Evolutionary conservation across 2,329 filamentous ascomycete genomes (phyloP), one percentile per base, ranked within the genome.

Genomic region (Rhexocercosporidium sp.): DNA sequence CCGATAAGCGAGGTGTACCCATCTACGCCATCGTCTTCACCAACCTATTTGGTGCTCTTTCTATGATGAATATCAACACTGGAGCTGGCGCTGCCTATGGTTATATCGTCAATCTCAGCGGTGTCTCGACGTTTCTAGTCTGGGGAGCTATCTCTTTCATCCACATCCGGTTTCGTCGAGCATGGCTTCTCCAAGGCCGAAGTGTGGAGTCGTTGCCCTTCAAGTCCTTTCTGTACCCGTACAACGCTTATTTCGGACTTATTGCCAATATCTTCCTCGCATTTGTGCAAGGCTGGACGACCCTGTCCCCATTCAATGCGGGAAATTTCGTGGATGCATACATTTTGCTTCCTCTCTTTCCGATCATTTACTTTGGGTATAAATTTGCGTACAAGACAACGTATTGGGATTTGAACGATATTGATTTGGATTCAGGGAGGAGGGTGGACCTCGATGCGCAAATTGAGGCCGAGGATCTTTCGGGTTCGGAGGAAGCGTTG

Each of bases 61-160:
- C 88, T n/a, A 87, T 92, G 85, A 91, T 92, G 87, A 92, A 92
- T 72, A 79, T 91, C 39, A 89, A 85, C 44, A 90, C 89, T 0
- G 89, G 89, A 8, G 89, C 89, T 0, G 83, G 85, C 51, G 83
- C 85, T 68, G 89, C 89, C 0, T 93, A 92, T 75, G 78, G 77
- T 7, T 92, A 92, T 77, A 91, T 93, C 66, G 87, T 92, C 73
- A 92, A 91, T 73, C 81, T 92, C 0, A 87, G 84, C 6, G 90
- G 90, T 3, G 89, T 92, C 1, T 89, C 88, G 44, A 91, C 90
- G 0, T 92, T 92, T 74, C 76, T 92, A 1, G 90, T 92, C 49
- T 93, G 90, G 90, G 90, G 83, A 1, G 84, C 84, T 44, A 93
- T 93, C 72, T 88, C 85, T 29, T 86, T 91, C 72, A 91, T 87